phyloP scores from a whole-genome alignment of 2,329 filamentous ascomycete species.

The Colletotrichum sp. region DNA sequence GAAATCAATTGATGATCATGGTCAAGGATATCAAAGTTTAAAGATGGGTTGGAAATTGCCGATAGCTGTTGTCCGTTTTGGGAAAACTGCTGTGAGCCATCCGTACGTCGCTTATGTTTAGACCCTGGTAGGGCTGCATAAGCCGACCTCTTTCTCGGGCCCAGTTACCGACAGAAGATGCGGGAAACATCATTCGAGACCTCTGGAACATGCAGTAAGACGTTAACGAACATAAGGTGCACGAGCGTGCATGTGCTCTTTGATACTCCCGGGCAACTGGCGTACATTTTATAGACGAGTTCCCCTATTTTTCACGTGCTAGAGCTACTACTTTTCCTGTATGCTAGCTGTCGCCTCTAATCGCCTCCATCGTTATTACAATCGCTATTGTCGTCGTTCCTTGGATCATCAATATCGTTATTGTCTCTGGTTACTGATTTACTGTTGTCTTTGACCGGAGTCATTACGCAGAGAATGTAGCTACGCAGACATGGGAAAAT shows the following conservation, averaged over 20 bases:
- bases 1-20: neutral
- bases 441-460: neutral
- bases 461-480: rapidly evolving
- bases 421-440: too few species aligned
- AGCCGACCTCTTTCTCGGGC: neutral
- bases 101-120: neutral
- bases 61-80: neutral
- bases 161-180: neutral
- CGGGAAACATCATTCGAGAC: neutral
- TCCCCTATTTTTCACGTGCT: neutral
- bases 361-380: neutral
- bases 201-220: neutral
- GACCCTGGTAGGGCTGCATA: neutral
- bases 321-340: neutral
- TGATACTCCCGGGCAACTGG: neutral
- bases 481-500: neutral
- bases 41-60: neutral
- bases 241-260: neutral
- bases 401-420: rapidly evolving
- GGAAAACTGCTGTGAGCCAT: neutral
- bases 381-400: neutral
- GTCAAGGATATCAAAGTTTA: neutral
- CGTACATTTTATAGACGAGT: neutral
- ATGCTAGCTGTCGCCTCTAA: neutral
- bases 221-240: neutral